A percentile compares a stretch with the other conserved stretches of the same genome.
phyloP scores from a whole-genome alignment of 148 eudicot genomes.

The Nyssa sinensis region DNA sequence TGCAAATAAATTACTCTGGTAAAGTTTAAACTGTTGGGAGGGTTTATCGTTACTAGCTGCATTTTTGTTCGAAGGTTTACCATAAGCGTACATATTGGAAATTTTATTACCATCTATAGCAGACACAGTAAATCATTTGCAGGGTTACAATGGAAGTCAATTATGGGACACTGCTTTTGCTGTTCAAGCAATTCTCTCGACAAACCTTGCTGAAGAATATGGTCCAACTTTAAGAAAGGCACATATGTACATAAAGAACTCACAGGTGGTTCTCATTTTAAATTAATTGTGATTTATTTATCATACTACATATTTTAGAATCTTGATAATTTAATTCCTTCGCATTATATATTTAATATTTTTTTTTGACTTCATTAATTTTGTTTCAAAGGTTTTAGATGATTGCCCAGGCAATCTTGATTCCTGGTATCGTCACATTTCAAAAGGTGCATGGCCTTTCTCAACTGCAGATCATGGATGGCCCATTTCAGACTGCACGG shows the following conservation, averaged over 20 bases:
- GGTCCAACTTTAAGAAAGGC: conserved; percentile 65
- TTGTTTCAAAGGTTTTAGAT: conserved; percentile 57
- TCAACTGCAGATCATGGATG: conserved; percentile 98
- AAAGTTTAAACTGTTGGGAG: not conserved
- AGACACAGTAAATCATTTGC: conserved; percentile 18
- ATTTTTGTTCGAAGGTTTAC: not conserved
- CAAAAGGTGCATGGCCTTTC: conserved; percentile 99
- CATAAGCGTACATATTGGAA: not conserved
- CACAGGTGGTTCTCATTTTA: conserved; percentile 59
- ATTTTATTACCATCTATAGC: not conserved
- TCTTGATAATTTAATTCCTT: not conserved
- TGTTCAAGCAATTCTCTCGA: conserved; percentile 80
- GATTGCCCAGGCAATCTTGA: conserved; percentile 84
- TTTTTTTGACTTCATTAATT: conserved; percentile 17
- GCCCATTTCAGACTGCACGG: conserved; percentile 97
- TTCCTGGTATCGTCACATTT: conserved; percentile 90
- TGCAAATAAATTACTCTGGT: not conserved
- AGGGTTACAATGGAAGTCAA: conserved; percentile 99
- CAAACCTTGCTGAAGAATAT: conserved; percentile 73
- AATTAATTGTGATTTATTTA: not conserved
- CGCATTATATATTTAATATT: no score
- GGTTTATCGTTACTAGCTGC: not conserved
- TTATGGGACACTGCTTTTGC: conserved; percentile 91
- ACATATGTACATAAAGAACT: conserved; percentile 62
- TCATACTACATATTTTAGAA: not conserved